Base-by-base conservation (phyloP, 371 early-diverging fungal species). In the Mucor saturninus region DNA sequence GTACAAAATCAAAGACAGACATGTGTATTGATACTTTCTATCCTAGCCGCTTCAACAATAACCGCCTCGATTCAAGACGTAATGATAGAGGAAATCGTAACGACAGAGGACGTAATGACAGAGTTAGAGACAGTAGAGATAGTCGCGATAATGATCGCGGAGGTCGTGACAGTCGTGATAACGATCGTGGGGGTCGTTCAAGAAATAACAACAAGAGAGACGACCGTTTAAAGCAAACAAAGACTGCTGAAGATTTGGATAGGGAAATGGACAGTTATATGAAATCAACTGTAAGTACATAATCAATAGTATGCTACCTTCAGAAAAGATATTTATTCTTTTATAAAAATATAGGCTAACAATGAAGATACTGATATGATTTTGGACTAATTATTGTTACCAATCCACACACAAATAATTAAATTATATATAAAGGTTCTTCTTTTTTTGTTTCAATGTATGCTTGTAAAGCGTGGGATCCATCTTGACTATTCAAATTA, bases 211-310 rank as follows among this genome's bases (percentile, higher is more conserved):
- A 13, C 31, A 50, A 10, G 28, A 53, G 61, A 46, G 56, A 74
- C 0, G 59, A 59, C 38, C 59, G 59, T 15, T 46, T 35, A 50
- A 59, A 59, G 50, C 63, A 60, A 40, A 29, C 21, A 39, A 37
- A 39, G 32, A 50, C 65, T 21, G 75, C 63, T 31, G 67, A 64
- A 29, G 75, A 78, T 42, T 59, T 78, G 42, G 78, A 78, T 59
- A 65, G 69, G 46, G 75, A 78, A 56, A 75, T 78, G 78, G 78
- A 78, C n/a, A 69, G 59, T n/a, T 78, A 78, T 42, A 78, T 78
- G 78, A 67, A 69, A 14, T 61, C 65, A 49, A 64, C 51, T 21
- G 65, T 64, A 58, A 61, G 54, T 54, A 37, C 4, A 21, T 21
- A 21, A 21, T 46, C 26, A 28, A 10, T 54, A 28, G 28, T 26